These are phyloP conservation scores for Solanum aculeatissimum DNA, from an alignment of 305 asterid species.

Conservation along the genomic window DNA sequence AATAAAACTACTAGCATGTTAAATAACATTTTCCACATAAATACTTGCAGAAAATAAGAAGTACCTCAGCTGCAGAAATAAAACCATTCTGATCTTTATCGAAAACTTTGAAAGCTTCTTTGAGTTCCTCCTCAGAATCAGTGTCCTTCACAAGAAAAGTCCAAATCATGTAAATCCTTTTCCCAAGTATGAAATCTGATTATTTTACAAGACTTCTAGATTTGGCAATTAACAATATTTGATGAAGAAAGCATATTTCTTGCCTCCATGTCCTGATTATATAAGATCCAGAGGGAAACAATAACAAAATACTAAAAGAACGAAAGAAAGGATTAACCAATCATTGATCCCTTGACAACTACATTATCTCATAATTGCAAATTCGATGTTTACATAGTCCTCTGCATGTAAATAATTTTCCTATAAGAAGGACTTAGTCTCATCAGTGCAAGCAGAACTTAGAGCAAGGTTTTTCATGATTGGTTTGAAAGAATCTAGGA, in stretches of 20 bases:
- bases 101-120: constrained; percentile 45
- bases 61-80: constrained; percentile 56
- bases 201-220: neutral
- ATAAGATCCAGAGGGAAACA: neutral
- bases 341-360: neutral
- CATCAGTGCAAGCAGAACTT: neutral
- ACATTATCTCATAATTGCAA: neutral
- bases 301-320: neutral
- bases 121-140: constrained; percentile 51
- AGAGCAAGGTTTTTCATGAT: neutral
- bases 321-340: neutral
- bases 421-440: neutral
- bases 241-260: neutral
- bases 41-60: neutral
- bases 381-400: neutral
- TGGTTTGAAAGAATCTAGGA: neutral
- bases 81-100: constrained; percentile 59
- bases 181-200: neutral
- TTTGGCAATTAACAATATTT: neutral
- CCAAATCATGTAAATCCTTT: neutral
- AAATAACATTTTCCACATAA: neutral
- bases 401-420: neutral
- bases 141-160: constrained; percentile 27
- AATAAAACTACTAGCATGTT: neutral
- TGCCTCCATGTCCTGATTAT: neutral